Percentiles rank a stretch among this genome's conserved stretches.
These are phyloP conservation scores for Monosporozyma servazzii DNA, from an alignment of 805 yeast species.

Conservation along the genomic window DNA sequence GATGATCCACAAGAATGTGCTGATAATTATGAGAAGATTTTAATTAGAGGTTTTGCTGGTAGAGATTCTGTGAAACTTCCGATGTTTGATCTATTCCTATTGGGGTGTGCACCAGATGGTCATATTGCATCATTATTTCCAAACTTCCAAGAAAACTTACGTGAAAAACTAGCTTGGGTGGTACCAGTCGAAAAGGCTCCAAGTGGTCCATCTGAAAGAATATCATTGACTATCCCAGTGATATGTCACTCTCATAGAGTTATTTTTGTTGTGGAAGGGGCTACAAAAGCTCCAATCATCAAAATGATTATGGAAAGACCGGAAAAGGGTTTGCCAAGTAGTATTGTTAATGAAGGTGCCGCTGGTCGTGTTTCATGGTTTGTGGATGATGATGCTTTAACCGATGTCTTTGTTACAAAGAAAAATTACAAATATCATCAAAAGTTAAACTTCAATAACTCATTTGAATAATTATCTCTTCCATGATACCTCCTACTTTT, in stretches of 20 bases:
- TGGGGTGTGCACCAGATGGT: slow-evolving; percentile 99
- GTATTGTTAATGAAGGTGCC: slow-evolving; percentile 91
- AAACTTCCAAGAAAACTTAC: slow-evolving; percentile 66
- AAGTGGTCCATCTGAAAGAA: slow-evolving; percentile 73
- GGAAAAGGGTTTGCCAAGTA: slow-evolving; percentile 89
- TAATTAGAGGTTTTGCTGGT: slow-evolving; percentile 86
- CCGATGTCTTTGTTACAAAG: slow-evolving; percentile 49
- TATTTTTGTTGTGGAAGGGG: slow-evolving; percentile 92
- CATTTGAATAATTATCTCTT: not conserved
- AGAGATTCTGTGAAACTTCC: slow-evolving; percentile 95
- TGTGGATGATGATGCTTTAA: slow-evolving; percentile 87
- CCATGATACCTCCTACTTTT: not conserved
- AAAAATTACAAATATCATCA: slow-evolving; percentile 23
- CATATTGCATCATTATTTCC: slow-evolving; percentile 97
- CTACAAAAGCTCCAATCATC: slow-evolving; percentile 87
- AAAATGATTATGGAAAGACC: slow-evolving; percentile 93
- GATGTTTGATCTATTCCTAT: slow-evolving; percentile 78
- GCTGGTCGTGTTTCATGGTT: slow-evolving; percentile 96
- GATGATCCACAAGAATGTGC: slow-evolving; percentile 88
- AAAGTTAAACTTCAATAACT: slow-evolving; percentile 6
- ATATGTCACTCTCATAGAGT: slow-evolving; percentile 89
- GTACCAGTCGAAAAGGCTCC: slow-evolving; percentile 91
- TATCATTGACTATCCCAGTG: slow-evolving; percentile 87
- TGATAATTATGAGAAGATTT: slow-evolving; percentile 77
- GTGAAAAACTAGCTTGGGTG: slow-evolving; percentile 92